These are phyloP conservation scores for Coemansia sp. DNA, from an alignment of 192 early-diverging fungal genomes.

Conservation along the genomic window DNA sequence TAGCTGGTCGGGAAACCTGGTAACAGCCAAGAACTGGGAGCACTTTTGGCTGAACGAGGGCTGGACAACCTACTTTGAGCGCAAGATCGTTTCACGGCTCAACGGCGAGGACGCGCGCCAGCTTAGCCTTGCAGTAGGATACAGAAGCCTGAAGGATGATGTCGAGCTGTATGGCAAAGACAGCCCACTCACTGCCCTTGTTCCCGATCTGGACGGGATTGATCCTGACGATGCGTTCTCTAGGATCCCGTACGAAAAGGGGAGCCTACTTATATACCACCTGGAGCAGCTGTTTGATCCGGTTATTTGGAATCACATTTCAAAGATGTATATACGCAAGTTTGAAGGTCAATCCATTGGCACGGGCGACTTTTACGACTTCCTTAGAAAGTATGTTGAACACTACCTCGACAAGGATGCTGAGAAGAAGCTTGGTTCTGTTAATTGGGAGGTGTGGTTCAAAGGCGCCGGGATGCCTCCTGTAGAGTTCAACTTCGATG, in stretches of 20 bases:
- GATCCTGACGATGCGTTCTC: slow-evolving; percentile 86
- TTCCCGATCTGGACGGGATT: slow-evolving; percentile 68
- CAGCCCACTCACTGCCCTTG: slow-evolving; percentile 68
- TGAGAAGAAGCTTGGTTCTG: slow-evolving; percentile 71
- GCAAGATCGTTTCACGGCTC: slow-evolving; percentile 82
- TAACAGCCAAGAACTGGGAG: slow-evolving; percentile 80
- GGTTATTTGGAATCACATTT: slow-evolving; percentile 57
- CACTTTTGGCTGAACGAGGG: slow-evolving; percentile 96
- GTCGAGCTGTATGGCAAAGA: slow-evolving; percentile 65
- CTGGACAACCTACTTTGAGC: slow-evolving; percentile 90
- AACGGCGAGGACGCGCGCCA: slow-evolving; percentile 75
- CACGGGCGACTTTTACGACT: slow-evolving; percentile 83
- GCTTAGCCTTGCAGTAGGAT: slow-evolving; percentile 81
- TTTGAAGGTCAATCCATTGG: slow-evolving; percentile 88
- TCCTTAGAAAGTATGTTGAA: slow-evolving; percentile 76
- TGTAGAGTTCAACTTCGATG: slow-evolving; percentile 80
- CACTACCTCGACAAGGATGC: slow-evolving; percentile 63
- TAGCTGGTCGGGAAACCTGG: slow-evolving; percentile 89
- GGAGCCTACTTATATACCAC: slow-evolving; percentile 89
- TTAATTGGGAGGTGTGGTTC: slow-evolving; percentile 94
- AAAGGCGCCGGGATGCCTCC: slow-evolving; percentile 86
- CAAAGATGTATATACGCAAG: slow-evolving; percentile 65
- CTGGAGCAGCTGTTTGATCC: slow-evolving; percentile 90
- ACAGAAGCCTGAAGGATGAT: slow-evolving; percentile 70
- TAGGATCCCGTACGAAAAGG: slow-evolving; percentile 92